Evolutionary conservation across 2,329 filamentous ascomycete genomes (phyloP), one percentile per base, ranked within the genome.

Genomic region (Calonectria pseudoreteaudii): DNA sequence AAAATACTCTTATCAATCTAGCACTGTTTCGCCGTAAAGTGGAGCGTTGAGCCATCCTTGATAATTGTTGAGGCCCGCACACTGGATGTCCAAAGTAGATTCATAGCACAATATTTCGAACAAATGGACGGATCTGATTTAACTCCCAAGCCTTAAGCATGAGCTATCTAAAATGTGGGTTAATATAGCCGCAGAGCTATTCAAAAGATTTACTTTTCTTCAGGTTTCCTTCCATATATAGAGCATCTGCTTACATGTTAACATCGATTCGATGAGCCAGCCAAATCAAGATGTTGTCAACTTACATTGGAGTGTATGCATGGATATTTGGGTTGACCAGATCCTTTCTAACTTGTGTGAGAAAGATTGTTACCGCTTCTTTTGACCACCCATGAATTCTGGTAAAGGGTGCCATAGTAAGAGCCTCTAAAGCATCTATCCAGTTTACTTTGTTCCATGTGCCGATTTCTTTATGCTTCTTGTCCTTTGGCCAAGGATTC

Each of bases 381-480:
- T 71, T 34, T 11, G 77, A 70, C 79, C 80, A 83, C 1, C 75
- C 70, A 18, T 75, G 71, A 3, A 75, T 76, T 44, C 77, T 74
- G 34, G 83, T 83, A 9, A 84, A 78, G 13, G 80, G 73, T 0
- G 79, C 81, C 60, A 84, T 74, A 0, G 81, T 81, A 1, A 84
- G 41, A 0, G 81, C 81, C 65, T 83, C 82, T 1, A 83, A 49
- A 1, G 79, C 80, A 1, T 69, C 72, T 11, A 70, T 66, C 2
- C 81, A 72, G 10, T 83, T 82, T 3, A 66, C 74, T 1, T 77
- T 72, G 0, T 79, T 80, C 80, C 80, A 79, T 26, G 68, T 53
- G 30, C 89, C 89, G 2, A 90, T 79, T 65, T 90, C 86, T 77
- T 90, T 91, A 53, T 87, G 83, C 41, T 86, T 86, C 20, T 82